Conservation (phyloP, 495 filamentous ascomycete species). For the Aspergillus nanangensis region DNA sequence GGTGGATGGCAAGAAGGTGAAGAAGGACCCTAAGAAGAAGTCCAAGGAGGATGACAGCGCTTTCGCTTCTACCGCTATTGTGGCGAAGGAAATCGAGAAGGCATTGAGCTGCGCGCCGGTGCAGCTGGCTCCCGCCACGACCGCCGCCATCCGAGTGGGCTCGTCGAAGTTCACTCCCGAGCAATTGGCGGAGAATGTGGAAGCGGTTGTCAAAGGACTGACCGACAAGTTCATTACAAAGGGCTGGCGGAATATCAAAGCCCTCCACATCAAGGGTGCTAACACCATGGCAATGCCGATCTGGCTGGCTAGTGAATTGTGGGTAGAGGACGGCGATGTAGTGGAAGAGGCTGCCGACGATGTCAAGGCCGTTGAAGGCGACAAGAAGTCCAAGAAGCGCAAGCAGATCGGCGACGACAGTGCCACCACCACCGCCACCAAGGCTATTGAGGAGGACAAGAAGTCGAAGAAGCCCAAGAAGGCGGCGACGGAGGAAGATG, state of each 20-base stretch:
- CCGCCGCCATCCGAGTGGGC: conserved; percentile 66
- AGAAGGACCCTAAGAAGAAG: conserved; percentile 41
- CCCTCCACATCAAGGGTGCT: conserved; percentile 83
- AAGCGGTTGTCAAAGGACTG: conserved; percentile 61
- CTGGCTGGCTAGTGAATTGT: conserved; percentile 87
- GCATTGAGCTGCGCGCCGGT: conserved; percentile 67
- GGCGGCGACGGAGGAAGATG: conserved; percentile 47
- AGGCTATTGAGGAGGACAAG: conserved; percentile 55
- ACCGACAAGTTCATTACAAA: conserved; percentile 74
- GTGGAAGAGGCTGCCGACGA: conserved; percentile 51
- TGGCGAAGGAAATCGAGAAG: conserved; percentile 68
- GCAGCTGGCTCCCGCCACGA: conserved; percentile 62
- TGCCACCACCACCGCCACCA: no score
- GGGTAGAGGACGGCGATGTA: conserved; percentile 77
- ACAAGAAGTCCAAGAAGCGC: conserved; percentile 69
- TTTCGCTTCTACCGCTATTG: conserved; percentile 43
- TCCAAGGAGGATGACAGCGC: conserved; percentile 33
- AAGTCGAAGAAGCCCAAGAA: no score
- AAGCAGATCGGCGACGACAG: conserved; percentile 49
- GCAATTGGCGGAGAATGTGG: conserved; percentile 74
- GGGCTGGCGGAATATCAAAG: conserved; percentile 78
- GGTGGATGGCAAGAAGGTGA: conserved; percentile 62
- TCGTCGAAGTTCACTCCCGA: conserved; percentile 67
- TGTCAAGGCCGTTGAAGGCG: conserved; percentile 42
- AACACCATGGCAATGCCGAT: conserved; percentile 83